Evolutionary conservation across 2,329 filamentous ascomycete genomes (phyloP).

Genomic region (Ilyonectria sp.): DNA sequence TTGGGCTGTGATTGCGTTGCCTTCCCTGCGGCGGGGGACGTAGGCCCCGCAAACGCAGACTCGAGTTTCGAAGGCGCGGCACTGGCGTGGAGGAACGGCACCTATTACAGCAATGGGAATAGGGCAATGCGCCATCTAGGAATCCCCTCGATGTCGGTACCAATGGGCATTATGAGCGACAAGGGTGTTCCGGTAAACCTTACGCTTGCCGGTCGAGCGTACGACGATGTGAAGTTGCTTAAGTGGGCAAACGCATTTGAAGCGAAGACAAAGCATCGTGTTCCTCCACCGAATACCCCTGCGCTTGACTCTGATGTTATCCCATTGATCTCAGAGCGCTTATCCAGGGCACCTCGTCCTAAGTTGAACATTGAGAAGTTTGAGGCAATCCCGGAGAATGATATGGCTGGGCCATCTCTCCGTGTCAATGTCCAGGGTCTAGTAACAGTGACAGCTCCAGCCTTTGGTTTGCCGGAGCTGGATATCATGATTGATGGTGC

Average conservation of each 20-base stretch:
- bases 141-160: slow-evolving; percentile 67
- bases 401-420: neutral
- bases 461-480: neutral
- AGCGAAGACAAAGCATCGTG: slow-evolving; percentile 16
- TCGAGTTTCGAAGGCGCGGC: slow-evolving; percentile 38
- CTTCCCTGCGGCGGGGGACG: slow-evolving; percentile 66
- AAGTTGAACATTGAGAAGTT: slow-evolving; percentile 8
- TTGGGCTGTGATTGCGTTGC: slow-evolving; percentile 61
- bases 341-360: neutral
- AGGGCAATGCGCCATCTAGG: slow-evolving; percentile 68
- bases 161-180: slow-evolving; percentile 65
- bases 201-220: slow-evolving; percentile 66
- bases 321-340: neutral
- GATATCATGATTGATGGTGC: slow-evolving; percentile 14
- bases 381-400: neutral
- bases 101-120: slow-evolving; percentile 69
- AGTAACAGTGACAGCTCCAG: neutral
- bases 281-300: slow-evolving; percentile 31
- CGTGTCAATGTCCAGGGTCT: neutral
- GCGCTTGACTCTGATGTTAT: slow-evolving; percentile 27
- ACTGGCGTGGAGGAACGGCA: slow-evolving; percentile 56
- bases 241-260: slow-evolving; percentile 43
- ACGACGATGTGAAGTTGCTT: slow-evolving; percentile 57
- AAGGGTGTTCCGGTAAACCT: slow-evolving; percentile 67
- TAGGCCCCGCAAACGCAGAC: slow-evolving; percentile 65